Conservation (phyloP, 371 early-diverging fungal species). For the Actinomortierella wolfii region DNA sequence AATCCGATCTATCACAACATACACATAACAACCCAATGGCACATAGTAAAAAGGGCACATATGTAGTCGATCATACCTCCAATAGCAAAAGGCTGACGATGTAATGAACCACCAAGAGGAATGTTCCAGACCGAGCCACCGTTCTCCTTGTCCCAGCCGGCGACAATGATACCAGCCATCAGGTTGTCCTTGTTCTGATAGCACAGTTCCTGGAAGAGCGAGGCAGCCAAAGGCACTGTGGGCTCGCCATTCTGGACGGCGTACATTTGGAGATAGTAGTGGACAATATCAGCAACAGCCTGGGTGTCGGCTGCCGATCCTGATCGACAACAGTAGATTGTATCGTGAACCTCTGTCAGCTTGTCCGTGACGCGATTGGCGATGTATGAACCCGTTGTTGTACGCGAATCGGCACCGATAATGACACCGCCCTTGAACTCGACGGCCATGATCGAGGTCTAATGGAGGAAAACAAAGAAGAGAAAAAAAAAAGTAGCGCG, state of each 20-base stretch:
- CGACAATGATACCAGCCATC: slow-evolving; percentile 98
- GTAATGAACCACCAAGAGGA: slow-evolving; percentile 95
- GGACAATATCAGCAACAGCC: slow-evolving; percentile 96
- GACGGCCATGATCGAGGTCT: slow-evolving; percentile 99
- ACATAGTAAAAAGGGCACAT: no score
- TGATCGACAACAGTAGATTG: slow-evolving; percentile 97
- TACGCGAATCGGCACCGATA: slow-evolving; percentile 98
- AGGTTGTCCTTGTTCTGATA: slow-evolving; percentile 94
- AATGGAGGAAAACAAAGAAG: slow-evolving; percentile 9
- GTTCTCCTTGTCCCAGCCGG: slow-evolving; percentile 95
- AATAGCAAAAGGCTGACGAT: slow-evolving; percentile 93
- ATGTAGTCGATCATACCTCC: slow-evolving; percentile 65
- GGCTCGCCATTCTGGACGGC: slow-evolving; percentile 87
- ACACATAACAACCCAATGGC: no score
- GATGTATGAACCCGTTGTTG: slow-evolving; percentile 97
- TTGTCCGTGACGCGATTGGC: slow-evolving; percentile 99
- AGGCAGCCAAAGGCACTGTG: slow-evolving; percentile 90
- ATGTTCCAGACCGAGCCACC: slow-evolving; percentile 95
- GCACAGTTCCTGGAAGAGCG: slow-evolving; percentile 92
- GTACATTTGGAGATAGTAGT: slow-evolving; percentile 91
- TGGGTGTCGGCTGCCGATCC: slow-evolving; percentile 99
- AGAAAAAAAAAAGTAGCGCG: neutral
- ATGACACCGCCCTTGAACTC: slow-evolving; percentile 95
- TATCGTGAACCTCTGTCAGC: slow-evolving; percentile 96
- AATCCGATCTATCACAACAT: no score